Evolutionary conservation across 305 asterid species (phyloP).

Genomic region (Fraxinus paxiana): DNA sequence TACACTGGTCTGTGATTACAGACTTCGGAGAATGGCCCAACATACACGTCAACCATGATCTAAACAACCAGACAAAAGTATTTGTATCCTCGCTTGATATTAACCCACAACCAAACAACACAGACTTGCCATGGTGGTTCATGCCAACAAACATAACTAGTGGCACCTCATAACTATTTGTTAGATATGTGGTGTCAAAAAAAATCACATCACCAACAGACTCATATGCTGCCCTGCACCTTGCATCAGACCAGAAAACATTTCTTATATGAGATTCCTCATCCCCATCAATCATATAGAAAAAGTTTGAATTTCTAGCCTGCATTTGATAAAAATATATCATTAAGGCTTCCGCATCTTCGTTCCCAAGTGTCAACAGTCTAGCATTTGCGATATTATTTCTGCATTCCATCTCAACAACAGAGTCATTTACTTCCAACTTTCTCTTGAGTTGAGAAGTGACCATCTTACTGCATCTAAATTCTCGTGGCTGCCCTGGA

Average conservation of each 20-base stretch:
- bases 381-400: background rate
- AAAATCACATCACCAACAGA: constrained; percentile 1
- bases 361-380: background rate
- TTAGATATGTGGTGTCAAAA: constrained; percentile 4
- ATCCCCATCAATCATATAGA: background rate
- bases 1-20: constrained; percentile 5
- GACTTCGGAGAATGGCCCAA: background rate
- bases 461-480: background rate
- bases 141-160: background rate
- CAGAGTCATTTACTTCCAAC: background rate
- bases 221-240: constrained; percentile 8
- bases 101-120: constrained; percentile 5
- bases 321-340: background rate
- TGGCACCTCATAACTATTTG: constrained; percentile 9
- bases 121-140: background rate
- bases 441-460: background rate
- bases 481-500: background rate
- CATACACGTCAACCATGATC: constrained; percentile 5
- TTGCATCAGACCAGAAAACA: constrained; percentile 19
- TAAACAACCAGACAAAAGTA: background rate
- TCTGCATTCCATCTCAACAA: background rate
- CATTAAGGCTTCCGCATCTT: background rate
- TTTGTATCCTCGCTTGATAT: background rate
- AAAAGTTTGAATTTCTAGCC: constrained; percentile 10
- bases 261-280: constrained; percentile 4